Evolutionary conservation across 108 stramenopile genomes (phyloP).

Genomic region (Stephanodiscus triporus): DNA sequence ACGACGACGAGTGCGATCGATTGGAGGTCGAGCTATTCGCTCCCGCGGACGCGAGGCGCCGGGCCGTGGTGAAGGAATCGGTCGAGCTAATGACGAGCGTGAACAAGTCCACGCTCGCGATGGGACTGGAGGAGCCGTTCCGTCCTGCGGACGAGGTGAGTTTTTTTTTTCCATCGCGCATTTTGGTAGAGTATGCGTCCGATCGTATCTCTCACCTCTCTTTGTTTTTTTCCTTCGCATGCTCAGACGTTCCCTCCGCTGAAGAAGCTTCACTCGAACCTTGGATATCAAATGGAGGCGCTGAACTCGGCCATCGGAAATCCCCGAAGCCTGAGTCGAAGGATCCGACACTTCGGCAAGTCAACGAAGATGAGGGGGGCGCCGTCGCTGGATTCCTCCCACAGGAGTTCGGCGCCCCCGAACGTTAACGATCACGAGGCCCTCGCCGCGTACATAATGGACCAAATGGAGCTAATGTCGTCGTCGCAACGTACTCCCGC

Average conservation of each 20-base stretch:
- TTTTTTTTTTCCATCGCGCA: not conserved
- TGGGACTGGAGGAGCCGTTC: conserved; percentile 47
- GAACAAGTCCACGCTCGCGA: conserved; percentile 33
- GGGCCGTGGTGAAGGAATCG: too few relatives aligned
- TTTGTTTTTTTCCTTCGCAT: not conserved
- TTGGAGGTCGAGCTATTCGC: too few relatives aligned
- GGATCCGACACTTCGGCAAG: not conserved
- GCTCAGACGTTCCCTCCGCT: conserved; percentile 28
- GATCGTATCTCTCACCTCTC: not conserved
- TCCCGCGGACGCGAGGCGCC: too few relatives aligned
- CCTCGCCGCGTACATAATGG: conserved; percentile 20
- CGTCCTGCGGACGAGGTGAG: conserved; percentile 33
- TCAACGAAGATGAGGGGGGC: not conserved
- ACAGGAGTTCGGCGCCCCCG: not conserved
- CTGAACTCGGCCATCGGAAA: conserved; percentile 12
- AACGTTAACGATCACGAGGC: conserved; percentile 18
- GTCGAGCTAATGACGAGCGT: conserved; percentile 41
- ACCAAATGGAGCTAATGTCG: conserved; percentile 17
- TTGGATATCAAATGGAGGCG: conserved; percentile 31
- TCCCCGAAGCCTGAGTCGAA: not conserved
- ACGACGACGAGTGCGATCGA: too few relatives aligned
- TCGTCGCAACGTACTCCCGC: not conserved
- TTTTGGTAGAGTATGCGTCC: not conserved
- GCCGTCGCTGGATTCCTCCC: not conserved
- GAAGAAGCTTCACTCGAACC: conserved; percentile 36